Evolutionary conservation across 1,139 yeast genomes (phyloP).

Genomic region (Taphrina betulina): DNA sequence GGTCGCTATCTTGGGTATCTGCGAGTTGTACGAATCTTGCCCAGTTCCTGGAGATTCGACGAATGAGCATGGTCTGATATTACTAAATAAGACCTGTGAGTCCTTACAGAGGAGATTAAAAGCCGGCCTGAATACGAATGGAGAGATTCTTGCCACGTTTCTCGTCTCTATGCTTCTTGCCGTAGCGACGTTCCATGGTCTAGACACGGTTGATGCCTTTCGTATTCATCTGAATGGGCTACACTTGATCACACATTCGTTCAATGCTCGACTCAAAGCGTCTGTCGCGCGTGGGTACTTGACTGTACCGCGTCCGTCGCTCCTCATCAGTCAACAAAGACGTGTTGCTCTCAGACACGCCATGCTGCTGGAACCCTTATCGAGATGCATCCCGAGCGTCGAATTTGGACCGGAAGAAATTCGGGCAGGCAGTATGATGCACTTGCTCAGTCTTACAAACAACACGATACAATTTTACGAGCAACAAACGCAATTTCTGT

Average conservation of each 20-base stretch:
- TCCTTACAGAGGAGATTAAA: background rate
- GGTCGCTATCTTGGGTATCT: constrained; percentile 1
- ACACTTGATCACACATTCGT: too few species aligned
- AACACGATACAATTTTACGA: background rate
- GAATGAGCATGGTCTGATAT: background rate
- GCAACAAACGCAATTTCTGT: too few species aligned
- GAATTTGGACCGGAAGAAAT: background rate
- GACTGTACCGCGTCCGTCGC: background rate
- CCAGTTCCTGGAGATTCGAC: constrained; percentile 5
- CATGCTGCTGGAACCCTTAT: constrained; percentile 7
- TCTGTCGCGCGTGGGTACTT: constrained; percentile 1
- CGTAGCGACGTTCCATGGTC: constrained; percentile 12
- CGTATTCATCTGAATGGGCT: constrained; percentile 1
- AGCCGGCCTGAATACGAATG: background rate
- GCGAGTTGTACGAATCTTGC: constrained; percentile 5
- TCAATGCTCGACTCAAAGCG: too few species aligned
- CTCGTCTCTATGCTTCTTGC: constrained; percentile 5
- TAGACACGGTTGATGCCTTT: constrained; percentile 5
- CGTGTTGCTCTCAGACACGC: background rate
- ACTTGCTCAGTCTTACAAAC: constrained; percentile 4
- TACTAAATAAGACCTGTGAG: background rate
- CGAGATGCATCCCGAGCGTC: background rate
- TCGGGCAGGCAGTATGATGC: constrained; percentile 1
- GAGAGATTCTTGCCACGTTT: background rate
- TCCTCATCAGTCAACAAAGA: background rate